phyloP scores from a whole-genome alignment of 2,329 filamentous ascomycete species.

The Venturiaceae sp. region DNA sequence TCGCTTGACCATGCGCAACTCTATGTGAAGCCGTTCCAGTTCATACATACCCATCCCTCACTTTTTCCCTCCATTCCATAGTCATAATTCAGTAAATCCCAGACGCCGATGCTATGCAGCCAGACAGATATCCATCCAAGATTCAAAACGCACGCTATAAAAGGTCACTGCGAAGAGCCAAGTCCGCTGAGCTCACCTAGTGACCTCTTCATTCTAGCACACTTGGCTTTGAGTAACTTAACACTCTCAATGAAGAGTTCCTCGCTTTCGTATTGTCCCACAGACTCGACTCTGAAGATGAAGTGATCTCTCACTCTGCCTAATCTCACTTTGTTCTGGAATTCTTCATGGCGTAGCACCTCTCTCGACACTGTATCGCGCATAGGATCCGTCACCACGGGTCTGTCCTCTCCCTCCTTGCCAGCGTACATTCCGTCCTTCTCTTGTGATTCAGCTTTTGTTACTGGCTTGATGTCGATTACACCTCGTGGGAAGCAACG shows the following conservation, averaged over 20 bases:
- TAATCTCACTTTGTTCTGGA: constrained; percentile 90
- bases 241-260: constrained; percentile 87
- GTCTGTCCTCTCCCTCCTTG: constrained; percentile 71
- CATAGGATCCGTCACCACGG: constrained; percentile 80
- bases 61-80: not conserved
- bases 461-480: constrained; percentile 67
- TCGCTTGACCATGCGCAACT: not conserved
- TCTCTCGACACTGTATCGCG: constrained; percentile 93
- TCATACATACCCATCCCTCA: not conserved
- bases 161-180: not conserved
- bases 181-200: constrained; percentile 26
- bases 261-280: constrained; percentile 90
- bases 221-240: constrained; percentile 78
- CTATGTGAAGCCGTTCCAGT: not conserved
- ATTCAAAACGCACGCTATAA: not conserved
- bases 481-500: constrained; percentile 85
- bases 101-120: not conserved
- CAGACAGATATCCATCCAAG: not conserved
- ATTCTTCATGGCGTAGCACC: constrained; percentile 82
- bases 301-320: constrained; percentile 90
- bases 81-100: not conserved
- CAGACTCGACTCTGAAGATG: constrained; percentile 92
- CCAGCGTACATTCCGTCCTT: constrained; percentile 59
- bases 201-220: constrained; percentile 60
- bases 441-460: constrained; percentile 52